These are phyloP conservation scores for Nicotiana rustica DNA, from an alignment of 305 asterid genomes.

Conservation along the genomic window DNA sequence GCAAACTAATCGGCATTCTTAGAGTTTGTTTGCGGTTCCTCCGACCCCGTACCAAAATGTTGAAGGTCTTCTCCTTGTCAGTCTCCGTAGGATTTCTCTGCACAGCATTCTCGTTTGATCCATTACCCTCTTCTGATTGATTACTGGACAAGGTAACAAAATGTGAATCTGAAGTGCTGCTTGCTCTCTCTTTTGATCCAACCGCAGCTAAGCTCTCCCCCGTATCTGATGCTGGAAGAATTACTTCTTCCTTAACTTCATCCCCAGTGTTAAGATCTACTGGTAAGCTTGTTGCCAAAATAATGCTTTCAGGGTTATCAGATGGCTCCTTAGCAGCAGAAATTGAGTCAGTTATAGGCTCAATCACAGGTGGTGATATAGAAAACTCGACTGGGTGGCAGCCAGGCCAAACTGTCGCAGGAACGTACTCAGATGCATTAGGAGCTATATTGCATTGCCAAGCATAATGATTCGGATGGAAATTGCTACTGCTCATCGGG, in stretches of 20 bases:
- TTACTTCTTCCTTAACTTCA: constrained; percentile 67
- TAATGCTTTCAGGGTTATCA: constrained; percentile 57
- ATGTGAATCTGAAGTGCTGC: constrained; percentile 48
- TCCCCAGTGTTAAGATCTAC: constrained; percentile 66
- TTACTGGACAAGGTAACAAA: constrained; percentile 51
- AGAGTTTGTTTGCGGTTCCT: constrained; percentile 87
- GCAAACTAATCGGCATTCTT: constrained; percentile 94
- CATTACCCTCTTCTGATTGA: constrained; percentile 47
- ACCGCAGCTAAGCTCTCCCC: constrained; percentile 58
- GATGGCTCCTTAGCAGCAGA: constrained; percentile 54
- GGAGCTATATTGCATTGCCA: constrained; percentile 81
- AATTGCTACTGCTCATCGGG: constrained; percentile 67
- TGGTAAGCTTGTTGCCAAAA: constrained; percentile 59
- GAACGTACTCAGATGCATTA: constrained; percentile 66
- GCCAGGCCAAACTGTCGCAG: constrained; percentile 77
- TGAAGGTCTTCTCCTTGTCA: constrained; percentile 77
- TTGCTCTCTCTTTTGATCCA: constrained; percentile 51
- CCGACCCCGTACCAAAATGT: constrained; percentile 83
- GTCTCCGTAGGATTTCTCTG: constrained; percentile 53
- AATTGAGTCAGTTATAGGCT: constrained; percentile 58
- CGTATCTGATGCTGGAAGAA: constrained; percentile 63
- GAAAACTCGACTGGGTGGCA: constrained; percentile 76
- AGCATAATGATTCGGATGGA: constrained; percentile 79
- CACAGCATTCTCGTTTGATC: constrained; percentile 55
- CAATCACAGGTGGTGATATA: constrained; percentile 69